These are phyloP conservation scores for Amesomyces nigricolor DNA, from an alignment of 2,329 filamentous ascomycete genomes.

Conservation along the genomic window DNA sequence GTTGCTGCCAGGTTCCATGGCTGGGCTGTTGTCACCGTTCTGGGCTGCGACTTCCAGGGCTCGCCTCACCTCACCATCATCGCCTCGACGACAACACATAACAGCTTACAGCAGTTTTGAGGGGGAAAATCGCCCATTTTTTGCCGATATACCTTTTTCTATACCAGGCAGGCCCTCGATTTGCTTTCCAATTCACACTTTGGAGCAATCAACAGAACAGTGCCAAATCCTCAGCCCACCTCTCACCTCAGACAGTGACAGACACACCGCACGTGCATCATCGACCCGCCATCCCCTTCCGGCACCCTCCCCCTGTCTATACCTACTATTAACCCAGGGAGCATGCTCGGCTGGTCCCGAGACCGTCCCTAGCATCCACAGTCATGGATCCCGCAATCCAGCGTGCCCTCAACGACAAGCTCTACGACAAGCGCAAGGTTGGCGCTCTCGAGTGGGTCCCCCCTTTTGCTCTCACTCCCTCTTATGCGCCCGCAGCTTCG, in stretches of 20 bases:
- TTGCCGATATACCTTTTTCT: too few relatives aligned
- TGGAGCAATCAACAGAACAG: neutral
- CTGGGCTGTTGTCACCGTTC: too few relatives aligned
- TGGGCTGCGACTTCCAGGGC: too few relatives aligned
- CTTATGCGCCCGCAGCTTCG: neutral
- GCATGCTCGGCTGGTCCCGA: slow-evolving; percentile 13
- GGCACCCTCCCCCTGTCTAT: neutral
- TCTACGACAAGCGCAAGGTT: slow-evolving; percentile 96
- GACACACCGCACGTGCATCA: slow-evolving; percentile 1
- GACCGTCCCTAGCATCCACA: slow-evolving; percentile 15
- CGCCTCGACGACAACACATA: too few relatives aligned
- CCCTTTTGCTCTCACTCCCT: neutral
- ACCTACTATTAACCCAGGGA: neutral
- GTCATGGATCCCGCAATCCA: slow-evolving; percentile 84
- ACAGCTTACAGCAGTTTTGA: too few relatives aligned
- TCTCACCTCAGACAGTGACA: neutral
- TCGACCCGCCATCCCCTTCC: neutral
- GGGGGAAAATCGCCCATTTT: too few relatives aligned
- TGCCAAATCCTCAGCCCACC: neutral
- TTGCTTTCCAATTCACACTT: too few relatives aligned
- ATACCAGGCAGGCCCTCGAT: too few relatives aligned
- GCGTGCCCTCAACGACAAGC: slow-evolving; percentile 90
- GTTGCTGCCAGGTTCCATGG: too few relatives aligned
- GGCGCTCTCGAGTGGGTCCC: slow-evolving; percentile 83
- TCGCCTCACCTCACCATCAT: too few relatives aligned